Evolutionary conservation across 331 rosid species (phyloP), one percentile per base, ranked within the genome.

Genomic region (Quercus tomentella): DNA sequence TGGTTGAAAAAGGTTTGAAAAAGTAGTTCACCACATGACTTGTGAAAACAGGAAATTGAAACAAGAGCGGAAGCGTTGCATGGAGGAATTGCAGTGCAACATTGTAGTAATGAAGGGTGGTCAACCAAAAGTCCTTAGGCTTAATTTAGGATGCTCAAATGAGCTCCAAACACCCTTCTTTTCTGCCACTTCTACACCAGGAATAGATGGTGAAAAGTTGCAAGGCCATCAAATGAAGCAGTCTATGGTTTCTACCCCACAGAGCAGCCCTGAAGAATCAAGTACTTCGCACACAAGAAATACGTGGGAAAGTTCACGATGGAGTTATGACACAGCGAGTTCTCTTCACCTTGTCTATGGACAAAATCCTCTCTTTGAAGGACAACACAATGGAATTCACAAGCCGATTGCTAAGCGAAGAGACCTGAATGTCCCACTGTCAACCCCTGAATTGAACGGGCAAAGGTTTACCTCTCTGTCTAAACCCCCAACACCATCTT

Each of bases 31-130:
- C 18, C 23, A 60, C 33, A 56, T 75, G 43, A 25, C 15, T 58
- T 84, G 63, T 26, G 87, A 78, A 85, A 79, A 85, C 96, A 95
- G 99, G 87, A 95, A 91, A 82, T 56, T 95, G 85, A 95, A 91
- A 85, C 97, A 95, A 81, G 98, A 95, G 82, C 84, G 84, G 80
- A 93, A 90, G 88, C 92, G 84, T 78, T 95, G 99, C 85, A 71
- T 91, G 88, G 97, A 95, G 71, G 96, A 93, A 87, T 89, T 95
- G 26, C 80, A 76, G 71, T 95, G 99, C 87, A 95, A 92, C 83
- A 89, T 95, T 60, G 99, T 91, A 41, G 88, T 84, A 78, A 91
- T 95, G 96, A 90, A 87, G 26, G 97, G 98, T 21, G 80, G 93
- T 65, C 82, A 88, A 77, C 92, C 99, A 57, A 93, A 95, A 83